Evolutionary conservation across 129 eudicot species (phyloP), one percentile per base, ranked within the genome.

Genomic region (Arctium lappa): DNA sequence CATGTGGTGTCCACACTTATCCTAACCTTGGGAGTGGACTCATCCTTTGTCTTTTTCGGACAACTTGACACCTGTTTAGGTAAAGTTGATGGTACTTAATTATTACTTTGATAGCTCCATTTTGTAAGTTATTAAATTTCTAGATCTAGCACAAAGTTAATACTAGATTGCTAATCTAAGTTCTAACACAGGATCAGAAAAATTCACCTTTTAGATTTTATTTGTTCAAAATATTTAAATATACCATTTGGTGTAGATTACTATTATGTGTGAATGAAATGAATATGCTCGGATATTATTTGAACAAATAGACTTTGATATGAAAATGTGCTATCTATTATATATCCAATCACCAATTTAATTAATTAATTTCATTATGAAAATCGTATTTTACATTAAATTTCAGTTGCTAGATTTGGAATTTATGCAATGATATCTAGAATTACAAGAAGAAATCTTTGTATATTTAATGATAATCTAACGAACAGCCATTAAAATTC

Each of bases 1-100:
- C 74, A 38, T 65, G 60, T 22, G 60, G 39, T 3, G 1, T 78
- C 37, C 81, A 78, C 62, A 65, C 81, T 78, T 77, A 56, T 38
- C 30, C 39, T 3, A 36, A 37, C n/a, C n/a, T 60, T n/a, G 27
- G 68, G 68, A 60, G 29, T 60, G 27, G 68, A 16, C 68, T 60
- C 68, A 60, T 5, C 30, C 68, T 60, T 60, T 60, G 68, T 60
- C 68, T 60, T 29, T 66, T 27, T 66, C 13, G 33, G 16, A 66
- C 71, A 7, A 29, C 71, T 66, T 66, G 33, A 65, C 33, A 65
- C 12, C 33, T 65, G 12, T 2, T 65, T 65, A 65, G 31, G 11
- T 65, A 12, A 18, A 56, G 66, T 56, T 56, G 66, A 56, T 16
- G 5, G 22, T 56, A 56, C 56, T 46, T 46, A 10, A 46, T 46